A percentile compares a stretch with the other conserved stretches of the same genome.
Evolutionary conservation across 768 basidiomycete genomes (phyloP).

Genomic region (Pleurotus tuoliensis): DNA sequence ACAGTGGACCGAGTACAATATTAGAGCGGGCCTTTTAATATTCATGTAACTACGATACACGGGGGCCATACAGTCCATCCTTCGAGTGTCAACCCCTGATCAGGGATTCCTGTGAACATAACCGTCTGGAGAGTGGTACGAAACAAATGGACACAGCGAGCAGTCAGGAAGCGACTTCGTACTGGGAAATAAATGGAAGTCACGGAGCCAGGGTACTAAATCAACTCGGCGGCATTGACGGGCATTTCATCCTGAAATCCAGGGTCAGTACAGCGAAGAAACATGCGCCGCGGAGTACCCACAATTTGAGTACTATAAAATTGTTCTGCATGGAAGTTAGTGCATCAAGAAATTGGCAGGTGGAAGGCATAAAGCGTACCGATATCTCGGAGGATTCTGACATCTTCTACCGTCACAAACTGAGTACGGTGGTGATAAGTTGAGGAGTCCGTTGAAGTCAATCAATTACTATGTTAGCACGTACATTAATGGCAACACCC

Average conservation of each 20-base stretch:
- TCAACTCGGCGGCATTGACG: slow-evolving; percentile 95
- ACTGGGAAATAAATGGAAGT: neutral
- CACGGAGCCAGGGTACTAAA: slow-evolving; percentile 41
- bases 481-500: slow-evolving; percentile 98
- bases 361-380: slow-evolving; percentile 43
- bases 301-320: slow-evolving; percentile 96
- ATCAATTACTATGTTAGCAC: slow-evolving; percentile 19
- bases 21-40: neutral
- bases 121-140: neutral
- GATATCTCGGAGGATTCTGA: slow-evolving; percentile 95
- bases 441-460: slow-evolving; percentile 10
- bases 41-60: neutral
- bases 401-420: slow-evolving; percentile 95
- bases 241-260: slow-evolving; percentile 90
- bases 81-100: neutral
- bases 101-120: neutral
- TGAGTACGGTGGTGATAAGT: slow-evolving; percentile 25
- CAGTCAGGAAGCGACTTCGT: neutral
- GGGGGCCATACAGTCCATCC: neutral
- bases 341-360: slow-evolving; percentile 4
- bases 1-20: no score
- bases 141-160: no score
- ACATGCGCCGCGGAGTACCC: slow-evolving; percentile 23
- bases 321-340: slow-evolving; percentile 57
- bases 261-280: slow-evolving; percentile 16